Percentiles rank a stretch among this genome's conserved stretches.
phyloP scores from a whole-genome alignment of 805 yeast species.

The Barnettozyma pratensis region DNA sequence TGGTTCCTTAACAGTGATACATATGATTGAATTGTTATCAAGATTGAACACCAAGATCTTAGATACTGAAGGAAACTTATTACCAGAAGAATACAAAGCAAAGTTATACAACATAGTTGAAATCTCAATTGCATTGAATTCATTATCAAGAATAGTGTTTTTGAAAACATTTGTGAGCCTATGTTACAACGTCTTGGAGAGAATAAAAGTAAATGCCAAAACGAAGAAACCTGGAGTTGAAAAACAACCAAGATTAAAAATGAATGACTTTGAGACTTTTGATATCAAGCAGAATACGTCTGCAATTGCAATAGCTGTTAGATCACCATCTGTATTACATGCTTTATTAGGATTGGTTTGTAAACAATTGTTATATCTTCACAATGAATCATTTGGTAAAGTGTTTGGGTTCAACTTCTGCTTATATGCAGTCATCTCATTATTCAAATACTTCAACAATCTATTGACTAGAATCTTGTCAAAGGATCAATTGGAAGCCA shows the following conservation, averaged over 20 bases:
- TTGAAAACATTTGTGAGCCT: constrained; percentile 13
- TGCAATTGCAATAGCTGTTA: constrained; percentile 7
- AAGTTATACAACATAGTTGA: constrained; percentile 15
- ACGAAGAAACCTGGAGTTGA: neutral
- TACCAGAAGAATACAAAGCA: constrained; percentile 1
- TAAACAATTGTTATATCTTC: constrained; percentile 10
- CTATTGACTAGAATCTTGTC: constrained; percentile 5
- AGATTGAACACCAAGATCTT: constrained; percentile 8
- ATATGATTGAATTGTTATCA: constrained; percentile 18
- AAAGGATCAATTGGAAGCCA: constrained; percentile 7
- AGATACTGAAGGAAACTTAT: neutral
- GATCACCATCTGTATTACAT: constrained; percentile 12
- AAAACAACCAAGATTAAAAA: neutral
- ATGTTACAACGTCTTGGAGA: constrained; percentile 5
- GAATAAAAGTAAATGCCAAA: constrained; percentile 1
- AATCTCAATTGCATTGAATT: constrained; percentile 8
- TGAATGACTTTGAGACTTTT: constrained; percentile 16
- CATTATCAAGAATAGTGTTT: constrained; percentile 11
- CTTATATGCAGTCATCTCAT: constrained; percentile 10
- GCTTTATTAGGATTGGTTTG: constrained; percentile 11
- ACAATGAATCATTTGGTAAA: constrained; percentile 13
- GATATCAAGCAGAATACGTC: constrained; percentile 4
- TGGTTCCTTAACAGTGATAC: constrained; percentile 17
- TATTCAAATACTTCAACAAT: constrained; percentile 12
- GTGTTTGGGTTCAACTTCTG: constrained; percentile 12